These are phyloP conservation scores for Phlebiopsis gigantea DNA, from an alignment of 768 basidiomycete genomes.

Conservation along the genomic window DNA sequence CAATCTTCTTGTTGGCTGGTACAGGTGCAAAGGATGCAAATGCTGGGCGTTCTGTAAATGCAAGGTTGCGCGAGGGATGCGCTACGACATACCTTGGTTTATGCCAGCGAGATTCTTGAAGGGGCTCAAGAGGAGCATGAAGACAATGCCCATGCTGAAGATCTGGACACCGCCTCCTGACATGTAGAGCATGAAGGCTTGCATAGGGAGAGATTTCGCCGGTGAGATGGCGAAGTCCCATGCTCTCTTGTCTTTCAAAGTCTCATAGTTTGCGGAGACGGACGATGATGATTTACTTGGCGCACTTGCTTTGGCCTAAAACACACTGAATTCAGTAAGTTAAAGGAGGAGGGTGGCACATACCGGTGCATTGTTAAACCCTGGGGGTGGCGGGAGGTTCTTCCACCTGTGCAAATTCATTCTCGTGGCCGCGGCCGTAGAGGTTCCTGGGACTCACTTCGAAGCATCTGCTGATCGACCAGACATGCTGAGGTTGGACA, in stretches of 20 bases:
- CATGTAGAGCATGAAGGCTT: constrained; percentile 98
- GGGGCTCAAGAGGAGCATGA: constrained; percentile 85
- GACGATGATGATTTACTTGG: constrained; percentile 31
- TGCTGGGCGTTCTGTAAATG: constrained; percentile 32
- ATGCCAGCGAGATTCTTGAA: constrained; percentile 80
- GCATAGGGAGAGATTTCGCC: constrained; percentile 92
- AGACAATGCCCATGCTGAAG: constrained; percentile 94
- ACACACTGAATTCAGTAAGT: not conserved
- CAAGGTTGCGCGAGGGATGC: not conserved
- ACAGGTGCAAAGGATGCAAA: constrained; percentile 71
- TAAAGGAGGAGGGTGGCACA: constrained; percentile 15
- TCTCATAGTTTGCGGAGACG: constrained; percentile 50
- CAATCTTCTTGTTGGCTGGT: constrained; percentile 15
- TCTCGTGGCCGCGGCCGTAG: not conserved
- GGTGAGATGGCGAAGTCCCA: constrained; percentile 84
- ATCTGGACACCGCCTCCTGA: constrained; percentile 94
- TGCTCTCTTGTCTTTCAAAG: constrained; percentile 71
- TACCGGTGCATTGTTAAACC: constrained; percentile 44
- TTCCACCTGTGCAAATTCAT: constrained; percentile 43
- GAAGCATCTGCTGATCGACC: constrained; percentile 10
- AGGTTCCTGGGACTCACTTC: constrained; percentile 12
- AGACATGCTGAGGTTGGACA: not conserved
- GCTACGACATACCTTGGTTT: constrained; percentile 56
- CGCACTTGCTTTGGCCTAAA: constrained; percentile 35
- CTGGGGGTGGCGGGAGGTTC: constrained; percentile 59